Evolutionary conservation across 345 rosid species (phyloP), one percentile per base, ranked within the genome.

Genomic region (Linum lewisii): DNA sequence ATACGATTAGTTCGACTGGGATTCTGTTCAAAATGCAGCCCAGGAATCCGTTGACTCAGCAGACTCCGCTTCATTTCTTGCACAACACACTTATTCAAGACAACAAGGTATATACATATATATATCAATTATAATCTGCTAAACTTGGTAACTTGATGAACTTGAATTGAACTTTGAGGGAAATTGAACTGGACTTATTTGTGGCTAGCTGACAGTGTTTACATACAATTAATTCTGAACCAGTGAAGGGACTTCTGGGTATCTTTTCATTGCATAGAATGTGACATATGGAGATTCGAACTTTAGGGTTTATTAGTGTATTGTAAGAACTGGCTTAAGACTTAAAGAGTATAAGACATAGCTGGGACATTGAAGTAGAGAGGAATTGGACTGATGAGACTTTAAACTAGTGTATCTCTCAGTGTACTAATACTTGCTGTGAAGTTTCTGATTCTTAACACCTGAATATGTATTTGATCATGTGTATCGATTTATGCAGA

Each of bases 1-100:
- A 83, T 79, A 85, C 93, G 57, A 61, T 94, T 69, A 73, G 86
- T 29, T 66, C 85, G 58, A 67, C 57, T 81, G 91, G 97, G 61
- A 68, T 83, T 47, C 87, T 92, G 92, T 90, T 87, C 87, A 94
- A 90, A 86, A 79, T 94, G 86, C 93, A 90, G 75, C 76, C 85
- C 66, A 70, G 77, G 72, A 73, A 75, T 67, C 63, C 75, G 20
- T 54, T 58, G 56, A 62, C 76, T 22, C 72, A 52, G 65, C 80
- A 82, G 67, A 79, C 74, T 71, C 76, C 69, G 83, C 90, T 90
- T 18, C 78, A 64, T 69, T 77, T 84, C 68, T 81, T 90, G 86
- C 90, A 84, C 72, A 63, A 83, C 44, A 72, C 88, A 63, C 87
- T 97, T 83, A 77, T 82, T 78, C 77, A 81, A 67, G 90, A 94